Evolutionary conservation across 257 asterid species (phyloP), one percentile per base, ranked within the genome.

Genomic region (Forsythia suspensa): DNA sequence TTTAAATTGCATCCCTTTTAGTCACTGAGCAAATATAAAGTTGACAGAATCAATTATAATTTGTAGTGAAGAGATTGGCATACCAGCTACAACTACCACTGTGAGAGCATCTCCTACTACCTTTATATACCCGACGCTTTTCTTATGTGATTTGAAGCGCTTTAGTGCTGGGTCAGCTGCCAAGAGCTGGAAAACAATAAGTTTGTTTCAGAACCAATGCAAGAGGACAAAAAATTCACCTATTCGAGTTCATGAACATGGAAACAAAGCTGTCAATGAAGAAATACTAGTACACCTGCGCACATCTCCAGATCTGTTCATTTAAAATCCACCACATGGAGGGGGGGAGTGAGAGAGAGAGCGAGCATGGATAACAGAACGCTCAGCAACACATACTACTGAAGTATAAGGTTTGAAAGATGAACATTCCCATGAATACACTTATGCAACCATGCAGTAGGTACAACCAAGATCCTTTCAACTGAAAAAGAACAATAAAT

Each of bases 51-150:
- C 63, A 52, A 43, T 34, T 6, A 52, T 52, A 70, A 51, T 48
- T 29, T 71, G 63, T 18, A 34, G 70, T 46, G 76, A 55, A 70
- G 79, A 57, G 70, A 78, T 44, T 15, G 71, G 65, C 86, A 21
- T 87, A 92, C 97, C 97, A 71, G 98, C 96, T 74, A 90, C 94
- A 74, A 92, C 91, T 11, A 87, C 79, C 44, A 94, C 43, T 16
- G 97, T 94, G 73, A 90, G 92, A 80, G 80, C 83, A 80, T 92
- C 97, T 80, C 97, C 96, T 3, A 86, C 76, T 77, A 74, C 84
- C 79, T 89, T 92, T 82, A 94, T 85, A 80, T 83, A 86, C 52
- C 86, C 78, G 76, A 90, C 90, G 48, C 90, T 81, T 80, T 86
- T 85, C 85, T 92, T 89, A 74, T 90, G 84, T 38, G 97, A 90